Conservation (phyloP, 2,329 filamentous ascomycete species). For the Aspergillus fischeri region DNA sequence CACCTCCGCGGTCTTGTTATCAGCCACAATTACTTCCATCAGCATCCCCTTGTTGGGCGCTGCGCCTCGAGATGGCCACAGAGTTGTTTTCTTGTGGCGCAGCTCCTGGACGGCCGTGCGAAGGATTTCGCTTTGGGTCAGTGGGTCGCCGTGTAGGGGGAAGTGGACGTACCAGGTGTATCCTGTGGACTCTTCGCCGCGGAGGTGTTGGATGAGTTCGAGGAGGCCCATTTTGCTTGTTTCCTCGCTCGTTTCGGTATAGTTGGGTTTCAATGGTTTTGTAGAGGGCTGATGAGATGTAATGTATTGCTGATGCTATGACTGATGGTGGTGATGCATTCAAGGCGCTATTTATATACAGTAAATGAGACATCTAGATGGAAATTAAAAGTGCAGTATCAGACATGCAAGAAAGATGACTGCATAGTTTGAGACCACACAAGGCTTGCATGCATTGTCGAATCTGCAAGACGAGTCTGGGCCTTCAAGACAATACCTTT, state of each 20-base stretch:
- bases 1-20: background rate
- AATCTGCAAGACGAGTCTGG: background rate
- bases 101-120: background rate
- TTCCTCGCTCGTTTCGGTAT: background rate
- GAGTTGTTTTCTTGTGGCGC: background rate
- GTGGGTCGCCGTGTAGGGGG: conserved; percentile 1
- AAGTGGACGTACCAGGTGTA: conserved; percentile 7
- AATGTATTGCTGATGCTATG: background rate
- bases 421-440: background rate
- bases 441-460: background rate
- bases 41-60: background rate
- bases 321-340: background rate
- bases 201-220: background rate
- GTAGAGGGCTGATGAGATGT: background rate
- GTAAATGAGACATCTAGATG: background rate
- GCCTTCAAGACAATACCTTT: background rate
- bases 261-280: background rate
- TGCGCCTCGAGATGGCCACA: background rate
- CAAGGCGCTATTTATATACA: background rate
- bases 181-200: background rate
- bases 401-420: background rate
- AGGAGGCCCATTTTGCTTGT: background rate
- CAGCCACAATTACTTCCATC: background rate
- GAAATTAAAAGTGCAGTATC: background rate
- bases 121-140: background rate